These are phyloP conservation scores for Aureococcus anophagefferens DNA, from an alignment of 108 stramenopile species.

Conservation along the genomic window DNA sequence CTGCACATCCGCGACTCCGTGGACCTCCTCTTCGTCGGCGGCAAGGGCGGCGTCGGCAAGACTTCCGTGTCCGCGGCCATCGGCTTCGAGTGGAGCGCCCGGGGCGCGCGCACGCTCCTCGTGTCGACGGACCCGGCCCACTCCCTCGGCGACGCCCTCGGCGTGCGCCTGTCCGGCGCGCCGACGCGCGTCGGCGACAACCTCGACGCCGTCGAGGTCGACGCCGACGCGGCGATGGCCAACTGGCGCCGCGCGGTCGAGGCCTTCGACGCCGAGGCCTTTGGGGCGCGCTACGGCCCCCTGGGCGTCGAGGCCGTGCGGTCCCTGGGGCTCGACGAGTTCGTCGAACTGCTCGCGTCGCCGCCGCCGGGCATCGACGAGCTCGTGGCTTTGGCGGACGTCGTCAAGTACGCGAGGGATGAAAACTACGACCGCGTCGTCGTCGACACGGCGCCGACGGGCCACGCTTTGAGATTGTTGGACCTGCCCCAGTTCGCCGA, in stretches of 20 bases:
- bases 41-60: conserved; percentile 45
- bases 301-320: conserved; percentile 12
- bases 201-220: conserved; percentile 36
- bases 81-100: conserved; percentile 24
- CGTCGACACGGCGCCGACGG: conserved; percentile 40
- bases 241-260: background rate
- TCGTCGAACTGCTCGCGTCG: conserved; percentile 22
- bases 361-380: conserved; percentile 39
- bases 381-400: conserved; percentile 24
- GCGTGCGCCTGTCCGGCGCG: conserved; percentile 18
- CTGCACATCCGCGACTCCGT: background rate
- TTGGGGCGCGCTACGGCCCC: conserved; percentile 15
- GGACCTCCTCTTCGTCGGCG: conserved; percentile 35
- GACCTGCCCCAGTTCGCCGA: conserved; percentile 38
- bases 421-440: conserved; percentile 33
- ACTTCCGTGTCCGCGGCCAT: conserved; percentile 36
- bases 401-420: conserved; percentile 15
- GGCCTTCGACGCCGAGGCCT: conserved; percentile 15
- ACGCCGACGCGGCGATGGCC: conserved; percentile 9
- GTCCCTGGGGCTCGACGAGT: conserved; percentile 26
- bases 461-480: conserved; percentile 36
- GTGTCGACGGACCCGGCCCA: conserved; percentile 47
- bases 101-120: conserved; percentile 27
- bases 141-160: conserved; percentile 40
- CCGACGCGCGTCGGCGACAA: conserved; percentile 17